Evolutionary conservation across 768 basidiomycete genomes (phyloP).

Genomic region (Panellus pusillus): DNA sequence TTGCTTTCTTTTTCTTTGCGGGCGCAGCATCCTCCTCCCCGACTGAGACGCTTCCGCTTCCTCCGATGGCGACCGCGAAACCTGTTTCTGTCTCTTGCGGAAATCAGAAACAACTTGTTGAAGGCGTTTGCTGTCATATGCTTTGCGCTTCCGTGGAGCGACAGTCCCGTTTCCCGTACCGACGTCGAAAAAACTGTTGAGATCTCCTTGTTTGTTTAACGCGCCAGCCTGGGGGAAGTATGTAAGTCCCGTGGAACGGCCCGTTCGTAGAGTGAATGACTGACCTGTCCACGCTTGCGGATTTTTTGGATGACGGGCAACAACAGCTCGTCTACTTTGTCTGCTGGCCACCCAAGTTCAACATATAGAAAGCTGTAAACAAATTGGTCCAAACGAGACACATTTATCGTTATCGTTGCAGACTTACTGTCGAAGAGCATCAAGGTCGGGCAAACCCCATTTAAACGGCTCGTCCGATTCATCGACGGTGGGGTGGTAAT

Average conservation of each 20-base stretch:
- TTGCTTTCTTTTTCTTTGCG: conserved; percentile 4
- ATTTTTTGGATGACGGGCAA: conserved; percentile 90
- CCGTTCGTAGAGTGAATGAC: not conserved
- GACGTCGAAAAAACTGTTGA: conserved; percentile 75
- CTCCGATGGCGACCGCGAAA: conserved; percentile 23
- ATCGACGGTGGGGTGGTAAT: conserved; percentile 89
- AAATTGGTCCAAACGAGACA: conserved; percentile 11
- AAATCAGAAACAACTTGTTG: conserved; percentile 86
- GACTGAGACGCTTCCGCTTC: conserved; percentile 25
- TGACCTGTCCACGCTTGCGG: conserved; percentile 75
- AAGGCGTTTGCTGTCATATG: conserved; percentile 82
- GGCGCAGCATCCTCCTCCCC: conserved; percentile 23
- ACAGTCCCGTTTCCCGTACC: conserved; percentile 60
- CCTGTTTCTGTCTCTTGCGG: conserved; percentile 53
- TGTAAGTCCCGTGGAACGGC: not conserved
- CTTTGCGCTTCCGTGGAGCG: conserved; percentile 78
- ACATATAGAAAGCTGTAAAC: conserved; percentile 61
- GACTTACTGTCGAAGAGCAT: conserved; percentile 79
- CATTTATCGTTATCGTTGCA: not conserved
- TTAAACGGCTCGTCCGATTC: conserved; percentile 92
- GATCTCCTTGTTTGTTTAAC: conserved; percentile 73
- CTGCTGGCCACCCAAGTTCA: conserved; percentile 80
- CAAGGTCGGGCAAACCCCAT: conserved; percentile 96
- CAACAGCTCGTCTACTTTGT: conserved; percentile 88
- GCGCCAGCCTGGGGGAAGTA: conserved; percentile 48